Percentiles rank a stretch among this genome's conserved stretches.
These are phyloP conservation scores for Hamigera avellanea DNA, from an alignment of 495 filamentous ascomycete species.

Conservation along the genomic window DNA sequence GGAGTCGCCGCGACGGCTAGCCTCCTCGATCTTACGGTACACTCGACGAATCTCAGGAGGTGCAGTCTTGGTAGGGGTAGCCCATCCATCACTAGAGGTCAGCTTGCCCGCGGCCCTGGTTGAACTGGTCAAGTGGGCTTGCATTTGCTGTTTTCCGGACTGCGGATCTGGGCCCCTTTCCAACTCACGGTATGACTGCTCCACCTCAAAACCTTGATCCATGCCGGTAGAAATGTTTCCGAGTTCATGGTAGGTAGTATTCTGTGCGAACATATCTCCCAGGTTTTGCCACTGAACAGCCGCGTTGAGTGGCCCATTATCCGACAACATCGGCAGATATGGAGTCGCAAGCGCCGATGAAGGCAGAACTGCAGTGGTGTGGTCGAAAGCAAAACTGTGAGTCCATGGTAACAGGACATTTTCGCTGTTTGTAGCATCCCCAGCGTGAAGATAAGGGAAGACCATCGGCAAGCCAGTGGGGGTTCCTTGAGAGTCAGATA, in stretches of 20 bases:
- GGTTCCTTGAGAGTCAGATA: constrained; percentile 1
- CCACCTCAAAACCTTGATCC: neutral
- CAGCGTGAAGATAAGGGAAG: constrained; percentile 3
- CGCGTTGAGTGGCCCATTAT: neutral
- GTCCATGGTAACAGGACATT: neutral
- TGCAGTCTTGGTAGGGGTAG: constrained; percentile 4
- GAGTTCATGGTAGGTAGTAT: neutral
- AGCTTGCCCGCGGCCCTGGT: neutral
- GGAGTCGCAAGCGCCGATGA: neutral
- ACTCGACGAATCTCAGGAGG: constrained; percentile 9
- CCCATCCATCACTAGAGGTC: neutral
- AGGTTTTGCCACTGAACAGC: neutral
- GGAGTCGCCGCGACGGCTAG: constrained; percentile 10
- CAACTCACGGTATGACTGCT: neutral
- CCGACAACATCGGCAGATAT: neutral
- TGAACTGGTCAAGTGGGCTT: neutral
- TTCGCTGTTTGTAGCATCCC: constrained; percentile 2
- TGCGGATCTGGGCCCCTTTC: no score
- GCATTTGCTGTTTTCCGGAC: neutral
- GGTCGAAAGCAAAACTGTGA: neutral
- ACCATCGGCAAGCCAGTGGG: constrained; percentile 2
- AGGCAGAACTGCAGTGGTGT: neutral
- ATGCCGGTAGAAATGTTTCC: neutral
- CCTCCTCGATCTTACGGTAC: constrained; percentile 16
- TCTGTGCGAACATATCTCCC: neutral